These are phyloP conservation scores for Boletus eberwhitei DNA, from an alignment of 768 basidiomycete species.

Conservation along the genomic window DNA sequence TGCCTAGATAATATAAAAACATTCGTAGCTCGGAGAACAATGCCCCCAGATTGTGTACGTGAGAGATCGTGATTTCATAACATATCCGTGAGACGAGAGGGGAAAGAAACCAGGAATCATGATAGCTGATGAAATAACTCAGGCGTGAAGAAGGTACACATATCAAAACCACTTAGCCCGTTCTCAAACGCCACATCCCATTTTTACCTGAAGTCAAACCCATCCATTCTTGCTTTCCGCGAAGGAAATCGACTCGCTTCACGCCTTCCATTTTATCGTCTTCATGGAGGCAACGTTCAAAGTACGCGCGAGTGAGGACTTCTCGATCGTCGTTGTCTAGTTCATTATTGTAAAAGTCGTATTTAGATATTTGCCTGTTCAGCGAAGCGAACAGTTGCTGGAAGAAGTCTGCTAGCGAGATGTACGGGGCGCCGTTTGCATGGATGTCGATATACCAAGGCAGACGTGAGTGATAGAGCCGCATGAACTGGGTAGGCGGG, in stretches of 20 bases:
- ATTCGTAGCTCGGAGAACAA: neutral
- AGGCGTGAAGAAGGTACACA: neutral
- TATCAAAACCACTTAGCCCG: conserved; percentile 26
- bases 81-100: neutral
- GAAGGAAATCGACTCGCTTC: conserved; percentile 58
- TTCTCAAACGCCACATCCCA: conserved; percentile 67
- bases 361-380: conserved; percentile 40
- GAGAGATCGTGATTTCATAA: neutral
- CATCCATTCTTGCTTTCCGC: conserved; percentile 46
- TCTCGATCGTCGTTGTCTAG: conserved; percentile 45
- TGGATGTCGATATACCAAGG: conserved; percentile 69
- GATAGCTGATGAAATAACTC: neutral
- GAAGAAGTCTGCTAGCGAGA: conserved; percentile 58
- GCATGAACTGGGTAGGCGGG: conserved; percentile 49
- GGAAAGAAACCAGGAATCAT: neutral
- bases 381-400: conserved; percentile 43
- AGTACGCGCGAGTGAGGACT: conserved; percentile 43
- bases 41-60: conserved; percentile 3
- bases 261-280: conserved; percentile 43
- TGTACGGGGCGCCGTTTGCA: conserved; percentile 43
- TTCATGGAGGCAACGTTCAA: conserved; percentile 39
- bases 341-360: conserved; percentile 60
- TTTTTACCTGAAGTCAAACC: conserved; percentile 52
- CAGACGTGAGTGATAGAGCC: conserved; percentile 51
- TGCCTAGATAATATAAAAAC: neutral